Evolutionary conservation across 306 rosid genomes (phyloP), one percentile per base, ranked within the genome.

Genomic region (Cicer chorassanicum): DNA sequence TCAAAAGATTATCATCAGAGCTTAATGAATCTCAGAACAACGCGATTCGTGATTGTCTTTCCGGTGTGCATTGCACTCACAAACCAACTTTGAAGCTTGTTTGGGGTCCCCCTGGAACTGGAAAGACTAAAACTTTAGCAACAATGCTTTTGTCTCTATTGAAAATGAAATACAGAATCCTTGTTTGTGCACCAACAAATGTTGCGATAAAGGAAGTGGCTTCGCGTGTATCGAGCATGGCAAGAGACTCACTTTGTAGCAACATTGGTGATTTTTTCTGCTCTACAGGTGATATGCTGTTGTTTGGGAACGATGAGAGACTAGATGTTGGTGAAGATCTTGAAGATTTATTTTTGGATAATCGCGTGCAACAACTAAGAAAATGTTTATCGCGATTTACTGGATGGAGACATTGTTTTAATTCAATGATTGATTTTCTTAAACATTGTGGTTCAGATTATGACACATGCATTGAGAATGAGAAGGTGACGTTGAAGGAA

Each of bases 91-190:
- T 85, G 45, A 79, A 89, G 12, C 93, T 89, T 3, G 80, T 92
- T 29, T 88, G 93, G 93, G 97, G 97, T 19, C 97, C 97, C 0
- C 96, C 96, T 4, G 96, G 96, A 24, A 92, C 97, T 0, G 97
- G 97, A 2, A 92, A 89, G 73, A 92, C 97, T 0, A 89, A 83
- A 79, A 81, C 92, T 5, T 72, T 68, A 0, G 75, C 63, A 29
- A 77, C 84, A 8, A 54, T 92, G 2, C 88, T 92, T 29, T 69
- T 79, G 10, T 44, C 80, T 19, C 77, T 89, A 3, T 13, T 81
- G 57, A 67, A 61, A 76, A 84, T 77, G 85, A 81, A 80, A 8
- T 68, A 9, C 24, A 89, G 87, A 53, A 74, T 85, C 6, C 90
- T 92, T 36, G 67, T 77, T 0, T 90, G 93, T 68, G 87, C 96